A percentile compares a stretch with the other conserved stretches of the same genome.
Evolutionary conservation across 1,284 basidiomycete genomes (phyloP).

Genomic region (Thecaphora frezii): DNA sequence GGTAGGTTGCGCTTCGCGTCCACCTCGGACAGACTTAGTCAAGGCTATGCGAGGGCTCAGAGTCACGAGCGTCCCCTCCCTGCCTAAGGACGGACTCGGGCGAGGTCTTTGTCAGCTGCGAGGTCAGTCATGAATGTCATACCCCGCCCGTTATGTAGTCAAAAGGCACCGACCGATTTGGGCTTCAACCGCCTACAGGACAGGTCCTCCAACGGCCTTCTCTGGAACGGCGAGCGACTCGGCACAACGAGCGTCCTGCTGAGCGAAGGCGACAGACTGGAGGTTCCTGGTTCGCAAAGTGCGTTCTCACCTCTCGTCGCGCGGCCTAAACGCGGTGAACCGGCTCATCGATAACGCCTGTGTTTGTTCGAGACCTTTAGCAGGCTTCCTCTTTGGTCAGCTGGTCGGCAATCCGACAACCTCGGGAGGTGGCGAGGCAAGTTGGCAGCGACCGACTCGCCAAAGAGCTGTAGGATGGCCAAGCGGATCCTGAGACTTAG

Average conservation of each 20-base stretch:
- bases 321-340: not conserved
- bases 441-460: too few species aligned
- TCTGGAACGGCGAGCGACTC: not conserved
- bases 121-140: not conserved
- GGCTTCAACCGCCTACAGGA: not conserved
- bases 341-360: not conserved
- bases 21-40: too few species aligned
- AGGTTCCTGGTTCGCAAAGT: not conserved
- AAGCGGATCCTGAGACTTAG: too few species aligned
- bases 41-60: too few species aligned
- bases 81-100: not conserved
- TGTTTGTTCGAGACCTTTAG: too few species aligned
- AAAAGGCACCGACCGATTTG: too few species aligned
- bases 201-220: not conserved
- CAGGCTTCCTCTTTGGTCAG: not conserved
- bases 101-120: constrained; percentile 2
- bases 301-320: not conserved
- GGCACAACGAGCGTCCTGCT: not conserved
- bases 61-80: not conserved
- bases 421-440: too few species aligned
- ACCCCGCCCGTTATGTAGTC: too few species aligned
- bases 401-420: not conserved
- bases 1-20: not conserved
- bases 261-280: not conserved
- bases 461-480: too few species aligned